Evolutionary conservation across 1,284 basidiomycete genomes (phyloP), one percentile per base, ranked within the genome.

Genomic region (Paramarasmius palmivorus): DNA sequence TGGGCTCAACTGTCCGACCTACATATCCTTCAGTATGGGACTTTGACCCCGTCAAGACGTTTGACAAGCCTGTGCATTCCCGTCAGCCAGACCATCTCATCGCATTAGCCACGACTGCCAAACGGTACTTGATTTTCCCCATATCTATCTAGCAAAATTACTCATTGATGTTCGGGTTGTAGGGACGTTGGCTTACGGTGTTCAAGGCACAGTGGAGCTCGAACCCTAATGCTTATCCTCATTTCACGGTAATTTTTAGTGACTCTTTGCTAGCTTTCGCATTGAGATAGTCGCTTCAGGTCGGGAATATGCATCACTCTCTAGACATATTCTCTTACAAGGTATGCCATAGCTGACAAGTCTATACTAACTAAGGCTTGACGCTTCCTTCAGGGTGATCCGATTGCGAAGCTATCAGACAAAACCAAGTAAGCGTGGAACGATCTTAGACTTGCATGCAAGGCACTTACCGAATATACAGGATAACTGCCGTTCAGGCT

Each of bases 151-250:
- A 37, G 8, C 26, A 19, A 38, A 15, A 12, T 20, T 37, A 8
- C 42, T 29, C n/a, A n/a, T 47, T 14, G 34, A 23, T 20, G 51
- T 29, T 46, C 10, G 40, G 38, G 51, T 17, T 35, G 22, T 53
- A 92, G 90, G 90, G 90, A 0, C 81, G 79, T 71, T 92, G 90
- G 90, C 57, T 92, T 29, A 88, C 89, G 1, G 78, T 86, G 29
- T 69, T 92, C 32, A 81, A 82, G 51, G 88, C 90, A 0, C 83
- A 85, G 59, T 92, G 90, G 90, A 81, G 75, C 17, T 78, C 79
- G 1, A 92, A 92, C 69, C 80, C 87, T 2, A 82, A 92, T 48
- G 81, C 78, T 5, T 90, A 87, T 62, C 90, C 90, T 26, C 87
- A 92, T 66, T 91, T 92, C 60, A 89, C 88, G 23, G 89, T 88